Evolutionary conservation across 305 asterid species (phyloP), one percentile per base, ranked within the genome.

Genomic region (Fraxinus nigra): DNA sequence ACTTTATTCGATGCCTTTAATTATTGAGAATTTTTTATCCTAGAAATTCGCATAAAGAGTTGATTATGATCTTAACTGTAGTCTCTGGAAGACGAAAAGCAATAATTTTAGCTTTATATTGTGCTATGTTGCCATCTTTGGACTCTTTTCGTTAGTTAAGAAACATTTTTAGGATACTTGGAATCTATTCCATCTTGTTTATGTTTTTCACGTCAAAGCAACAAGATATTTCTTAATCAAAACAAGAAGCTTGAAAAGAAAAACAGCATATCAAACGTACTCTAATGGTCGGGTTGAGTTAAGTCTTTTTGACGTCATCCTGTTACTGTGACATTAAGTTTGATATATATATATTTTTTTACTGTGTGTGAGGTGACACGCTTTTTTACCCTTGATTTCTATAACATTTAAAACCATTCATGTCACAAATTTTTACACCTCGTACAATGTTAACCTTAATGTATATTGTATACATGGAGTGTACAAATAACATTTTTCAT

Each of bases 111-210:
- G 82, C 84, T 75, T 87, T 75, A 63, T 80, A 80, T 87, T 85
- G 78, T 89, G 90, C 83, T 88, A 90, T 89, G 72, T 86, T 86
- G 80, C 75, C 83, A 56, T 81, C 81, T 84, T 81, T 79, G 80
- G 83, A 69, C 87, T 61, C 89, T 67, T 83, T 85, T 83, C 84
- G 88, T 78, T 83, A 90, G 90, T 79, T 79, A 90, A 88, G 92
- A 81, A 87, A 40, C 48, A 40, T 9, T 40, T 10, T 88, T 80
- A 73, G 81, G 77, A 46, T 51, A 65, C 80, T 65, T 82, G 83
- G 88, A 87, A 87, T 85, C 84, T 54, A 26, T 86, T 81, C 85
- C 80, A 72, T 72, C 56, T 75, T 78, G 26, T 80, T 37, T 38
- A 40, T 70, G 13, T 22, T 75, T 76, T 81, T 69, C 77, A 80